These are phyloP conservation scores for Saururus chinensis DNA, from an alignment of 164 flowering plant genomes.

Conservation along the genomic window DNA sequence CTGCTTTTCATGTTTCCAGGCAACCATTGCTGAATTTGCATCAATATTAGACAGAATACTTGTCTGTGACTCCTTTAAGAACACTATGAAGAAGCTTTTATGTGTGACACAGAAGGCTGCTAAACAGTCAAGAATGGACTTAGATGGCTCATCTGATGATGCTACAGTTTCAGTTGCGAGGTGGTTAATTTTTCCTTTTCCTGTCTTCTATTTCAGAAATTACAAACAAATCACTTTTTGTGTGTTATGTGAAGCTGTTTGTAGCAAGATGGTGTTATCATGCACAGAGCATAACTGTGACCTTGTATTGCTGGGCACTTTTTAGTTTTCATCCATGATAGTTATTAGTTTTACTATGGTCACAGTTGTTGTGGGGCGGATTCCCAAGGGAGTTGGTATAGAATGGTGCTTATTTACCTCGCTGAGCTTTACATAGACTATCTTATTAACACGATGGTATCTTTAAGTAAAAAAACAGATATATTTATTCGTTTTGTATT, in stretches of 20 bases:
- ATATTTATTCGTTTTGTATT: background rate
- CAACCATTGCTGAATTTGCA: constrained; percentile 66
- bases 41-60: constrained; percentile 62
- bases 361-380: too few species aligned
- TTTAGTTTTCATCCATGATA: too few species aligned
- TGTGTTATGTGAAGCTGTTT: too few species aligned
- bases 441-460: too few species aligned
- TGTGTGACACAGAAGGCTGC: constrained; percentile 45
- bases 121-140: constrained; percentile 37
- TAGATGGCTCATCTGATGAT: constrained; percentile 33
- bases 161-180: constrained; percentile 32
- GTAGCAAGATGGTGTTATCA: too few species aligned
- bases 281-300: too few species aligned
- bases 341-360: too few species aligned
- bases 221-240: background rate
- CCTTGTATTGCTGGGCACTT: too few species aligned
- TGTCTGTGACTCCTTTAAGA: constrained; percentile 30
- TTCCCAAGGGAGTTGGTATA: too few species aligned
- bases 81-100: constrained; percentile 55
- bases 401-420: too few species aligned
- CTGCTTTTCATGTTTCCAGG: constrained; percentile 26
- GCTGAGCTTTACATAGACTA: too few species aligned
- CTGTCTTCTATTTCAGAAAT: background rate
- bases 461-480: background rate
- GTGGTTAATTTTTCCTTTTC: constrained; percentile 16